phyloP scores from a whole-genome alignment of 202 grass and related monocot species.

The Miscanthus sacchariflorus region DNA sequence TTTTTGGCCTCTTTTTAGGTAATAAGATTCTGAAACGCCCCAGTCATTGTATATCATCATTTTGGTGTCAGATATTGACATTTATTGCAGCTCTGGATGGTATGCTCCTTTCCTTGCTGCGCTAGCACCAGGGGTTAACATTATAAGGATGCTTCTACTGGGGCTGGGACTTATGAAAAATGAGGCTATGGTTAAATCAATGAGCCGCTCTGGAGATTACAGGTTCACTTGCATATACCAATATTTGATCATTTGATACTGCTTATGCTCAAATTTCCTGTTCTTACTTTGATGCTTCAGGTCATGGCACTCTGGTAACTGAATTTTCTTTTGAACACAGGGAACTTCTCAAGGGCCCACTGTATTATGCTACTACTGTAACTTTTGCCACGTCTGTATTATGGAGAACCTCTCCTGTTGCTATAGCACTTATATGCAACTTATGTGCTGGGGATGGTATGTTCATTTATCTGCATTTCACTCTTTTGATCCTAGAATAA shows the following conservation, averaged over 20 bases:
- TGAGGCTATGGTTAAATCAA: constrained; percentile 94
- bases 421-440: constrained; percentile 92
- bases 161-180: constrained; percentile 81
- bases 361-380: constrained; percentile 90
- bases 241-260: not conserved
- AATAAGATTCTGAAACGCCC: constrained; percentile 32
- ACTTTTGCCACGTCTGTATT: constrained; percentile 78
- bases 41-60: not conserved
- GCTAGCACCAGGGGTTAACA: constrained; percentile 79
- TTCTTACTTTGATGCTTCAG: constrained; percentile 16
- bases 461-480: constrained; percentile 20
- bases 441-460: constrained; percentile 96
- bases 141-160: constrained; percentile 85
- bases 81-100: constrained; percentile 60
- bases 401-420: constrained; percentile 85
- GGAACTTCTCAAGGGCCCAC: constrained; percentile 94
- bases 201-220: constrained; percentile 77
- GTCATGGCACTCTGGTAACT: constrained; percentile 17
- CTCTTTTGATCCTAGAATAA: not conserved
- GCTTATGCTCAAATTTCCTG: not conserved
- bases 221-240: constrained; percentile 57
- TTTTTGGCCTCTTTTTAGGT: constrained; percentile 98
- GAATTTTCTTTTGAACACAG: constrained; percentile 55
- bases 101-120: constrained; percentile 85
- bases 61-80: constrained; percentile 30